Conservation (phyloP, 768 basidiomycete species). For the Lentinula detonsa region DNA sequence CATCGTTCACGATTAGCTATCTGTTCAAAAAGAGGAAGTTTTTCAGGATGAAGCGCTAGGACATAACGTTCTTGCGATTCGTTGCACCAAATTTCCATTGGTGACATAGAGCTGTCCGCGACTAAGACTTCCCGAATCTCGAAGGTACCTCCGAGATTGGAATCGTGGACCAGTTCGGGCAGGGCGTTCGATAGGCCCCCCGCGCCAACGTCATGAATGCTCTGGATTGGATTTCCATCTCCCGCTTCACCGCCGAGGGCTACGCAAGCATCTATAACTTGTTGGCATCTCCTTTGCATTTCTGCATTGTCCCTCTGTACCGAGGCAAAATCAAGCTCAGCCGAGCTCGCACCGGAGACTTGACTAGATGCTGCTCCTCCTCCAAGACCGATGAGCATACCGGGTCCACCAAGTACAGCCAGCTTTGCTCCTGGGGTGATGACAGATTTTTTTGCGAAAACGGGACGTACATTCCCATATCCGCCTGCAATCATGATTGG, state of each 20-base stretch:
- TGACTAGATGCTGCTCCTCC: slow-evolving; percentile 96
- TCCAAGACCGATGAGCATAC: slow-evolving; percentile 93
- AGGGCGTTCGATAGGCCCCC: slow-evolving; percentile 96
- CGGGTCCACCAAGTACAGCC: slow-evolving; percentile 92
- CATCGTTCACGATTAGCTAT: slow-evolving; percentile 88
- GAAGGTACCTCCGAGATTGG: slow-evolving; percentile 83
- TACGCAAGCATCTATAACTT: slow-evolving; percentile 92
- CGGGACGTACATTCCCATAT: slow-evolving; percentile 85
- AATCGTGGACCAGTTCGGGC: slow-evolving; percentile 95
- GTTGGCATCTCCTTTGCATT: slow-evolving; percentile 96
- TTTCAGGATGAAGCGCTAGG: slow-evolving; percentile 71
- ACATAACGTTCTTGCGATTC: slow-evolving; percentile 98
- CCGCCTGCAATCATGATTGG: slow-evolving; percentile 99
- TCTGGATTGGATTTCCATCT: slow-evolving; percentile 73
- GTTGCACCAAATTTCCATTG: slow-evolving; percentile 99
- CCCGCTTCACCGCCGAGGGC: slow-evolving; percentile 37
- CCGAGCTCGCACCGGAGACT: slow-evolving; percentile 83
- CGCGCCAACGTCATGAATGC: slow-evolving; percentile 97
- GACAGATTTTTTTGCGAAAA: slow-evolving; percentile 71
- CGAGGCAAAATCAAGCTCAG: slow-evolving; percentile 93
- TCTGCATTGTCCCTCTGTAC: slow-evolving; percentile 98
- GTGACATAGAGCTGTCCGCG: slow-evolving; percentile 91
- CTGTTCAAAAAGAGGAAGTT: slow-evolving; percentile 55
- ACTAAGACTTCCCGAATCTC: slow-evolving; percentile 93
- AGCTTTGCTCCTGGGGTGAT: slow-evolving; percentile 83